Base-by-base conservation (phyloP, 106 monocot species). In the Agapanthus africanus region DNA sequence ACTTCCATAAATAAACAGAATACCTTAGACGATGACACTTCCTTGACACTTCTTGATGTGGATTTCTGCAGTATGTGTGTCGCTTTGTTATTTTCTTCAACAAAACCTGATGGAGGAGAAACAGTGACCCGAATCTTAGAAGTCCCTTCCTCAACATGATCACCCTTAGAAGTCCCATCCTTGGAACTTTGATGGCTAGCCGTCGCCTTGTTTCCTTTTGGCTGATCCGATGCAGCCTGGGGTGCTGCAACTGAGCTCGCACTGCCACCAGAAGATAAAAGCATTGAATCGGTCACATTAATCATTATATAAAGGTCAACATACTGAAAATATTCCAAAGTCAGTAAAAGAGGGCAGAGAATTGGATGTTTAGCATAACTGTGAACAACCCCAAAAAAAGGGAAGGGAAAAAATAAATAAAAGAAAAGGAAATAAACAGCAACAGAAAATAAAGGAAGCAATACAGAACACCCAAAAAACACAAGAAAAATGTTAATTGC, bases 261-360 rank as follows among this genome's bases (percentile, higher is more conserved):
- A 50, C 90, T 90, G 80, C 28, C n/a, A n/a, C n/a, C n/a, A n/a
- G n/a, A n/a, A 10, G 37, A 26, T 60, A 44, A 35, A 25, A 72
- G n/a, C 4, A 35, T 2, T 32, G 15, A 32, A 69, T 50, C n/a
- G n/a, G n/a, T n/a, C n/a, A n/a, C n/a, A n/a, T n/a, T n/a, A n/a
- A n/a, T n/a, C n/a, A n/a, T n/a, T n/a, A n/a, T n/a, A n/a, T n/a
- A n/a, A n/a, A n/a, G n/a, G 2, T 33, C 10, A 16, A 32, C 4
- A 27, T 34, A 68, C 40, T 40, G 15, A 54, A 3, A 21, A 57
- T 37, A 54, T 9, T 23, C 56, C 26, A 52, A 54, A 70, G 38
- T 3, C 25, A 66, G 66, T 38, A 66, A 40, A 42, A 38, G n/a
- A n/a, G n/a, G n/a, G 18, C 19, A 32, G 23, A 70, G n/a, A 35